These are phyloP conservation scores for Fraxinus anomala DNA, from an alignment of 257 asterid species.

Conservation along the genomic window DNA sequence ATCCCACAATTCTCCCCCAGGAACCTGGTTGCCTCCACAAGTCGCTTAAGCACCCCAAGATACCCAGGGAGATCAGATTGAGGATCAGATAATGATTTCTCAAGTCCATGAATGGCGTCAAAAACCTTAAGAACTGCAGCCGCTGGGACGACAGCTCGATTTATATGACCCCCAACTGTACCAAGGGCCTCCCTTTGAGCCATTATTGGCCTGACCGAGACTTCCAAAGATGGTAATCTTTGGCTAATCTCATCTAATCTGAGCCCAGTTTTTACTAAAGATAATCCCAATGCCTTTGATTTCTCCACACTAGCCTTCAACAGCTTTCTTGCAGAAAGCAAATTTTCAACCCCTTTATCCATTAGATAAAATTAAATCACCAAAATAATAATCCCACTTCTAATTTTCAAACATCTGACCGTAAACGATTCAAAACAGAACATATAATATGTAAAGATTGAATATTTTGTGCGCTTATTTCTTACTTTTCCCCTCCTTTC, in stretches of 20 bases:
- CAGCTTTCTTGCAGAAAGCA: constrained; percentile 64
- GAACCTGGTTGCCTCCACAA: constrained; percentile 73
- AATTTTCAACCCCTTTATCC: constrained; percentile 59
- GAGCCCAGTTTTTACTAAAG: constrained; percentile 64
- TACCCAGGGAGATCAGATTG: constrained; percentile 68
- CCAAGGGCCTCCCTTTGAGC: constrained; percentile 63
- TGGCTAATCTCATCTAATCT: constrained; percentile 69
- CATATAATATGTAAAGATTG: not conserved
- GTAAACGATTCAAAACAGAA: not conserved
- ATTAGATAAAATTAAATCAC: constrained; percentile 32
- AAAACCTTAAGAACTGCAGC: constrained; percentile 93
- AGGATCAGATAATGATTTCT: constrained; percentile 76
- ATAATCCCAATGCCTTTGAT: constrained; percentile 55
- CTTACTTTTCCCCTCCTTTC: not conserved
- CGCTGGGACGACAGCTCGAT: constrained; percentile 94
- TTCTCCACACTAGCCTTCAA: constrained; percentile 68
- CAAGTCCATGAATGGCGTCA: constrained; percentile 89
- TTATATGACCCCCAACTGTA: constrained; percentile 79
- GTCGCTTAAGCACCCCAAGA: constrained; percentile 76
- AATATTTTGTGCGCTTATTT: not conserved
- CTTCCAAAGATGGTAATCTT: constrained; percentile 72
- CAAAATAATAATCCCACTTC: constrained; percentile 27
- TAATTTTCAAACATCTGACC: constrained; percentile 11
- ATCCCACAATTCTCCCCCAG: constrained; percentile 79
- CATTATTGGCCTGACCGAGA: constrained; percentile 73